Evolutionary conservation across 2,329 filamentous ascomycete species (phyloP), one percentile per base, ranked within the genome.

Genomic region (Teratosphaeria pseudoeucalypti): DNA sequence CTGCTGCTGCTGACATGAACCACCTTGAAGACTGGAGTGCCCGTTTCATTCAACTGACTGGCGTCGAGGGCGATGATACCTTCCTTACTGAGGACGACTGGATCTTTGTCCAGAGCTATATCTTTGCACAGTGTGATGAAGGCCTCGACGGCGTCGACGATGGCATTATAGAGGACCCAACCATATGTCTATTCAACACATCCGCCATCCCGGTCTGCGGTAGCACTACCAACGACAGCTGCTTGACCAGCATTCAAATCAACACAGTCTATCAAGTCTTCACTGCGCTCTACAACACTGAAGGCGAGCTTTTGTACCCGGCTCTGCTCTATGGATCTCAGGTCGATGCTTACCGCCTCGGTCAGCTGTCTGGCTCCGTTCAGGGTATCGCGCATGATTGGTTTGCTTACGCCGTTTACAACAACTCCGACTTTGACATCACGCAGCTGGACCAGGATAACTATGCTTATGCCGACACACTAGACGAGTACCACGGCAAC

Each of bases 41-140:
- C 5, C 68, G 72, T 37, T 78, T 79, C 64, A 75, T 74, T 57
- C 63, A 72, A 10, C 69, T 76, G 54, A 77, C 74, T 5, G 75
- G 76, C 16, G 71, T 62, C 37, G 74, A 64, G 60, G 67, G 63
- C 59, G 76, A 65, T 5, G 68, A 76, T 72, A 34, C 75, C 68
- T 79, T 77, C 63, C 69, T 80, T 29, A 71, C 73, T 0, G 19
- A 62, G 37, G 61, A 67, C 14, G 61, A 75, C 34, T 81, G 78
- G 78, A 63, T 68, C 12, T 66, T 71, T 0, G 76, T 80, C 19
- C 74, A 79, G 59, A 61, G 70, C 16, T 75, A 76, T 55, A 71
- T 79, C 39, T 62, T 82, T 34, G 70, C 72, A 12, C 79, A 82
- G 65, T 82, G 80, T 65, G 80, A 82, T 62, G 75, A 72, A 70